phyloP scores from a whole-genome alignment of 2,329 filamentous ascomycete genomes.

The Fusarium penzigii region DNA sequence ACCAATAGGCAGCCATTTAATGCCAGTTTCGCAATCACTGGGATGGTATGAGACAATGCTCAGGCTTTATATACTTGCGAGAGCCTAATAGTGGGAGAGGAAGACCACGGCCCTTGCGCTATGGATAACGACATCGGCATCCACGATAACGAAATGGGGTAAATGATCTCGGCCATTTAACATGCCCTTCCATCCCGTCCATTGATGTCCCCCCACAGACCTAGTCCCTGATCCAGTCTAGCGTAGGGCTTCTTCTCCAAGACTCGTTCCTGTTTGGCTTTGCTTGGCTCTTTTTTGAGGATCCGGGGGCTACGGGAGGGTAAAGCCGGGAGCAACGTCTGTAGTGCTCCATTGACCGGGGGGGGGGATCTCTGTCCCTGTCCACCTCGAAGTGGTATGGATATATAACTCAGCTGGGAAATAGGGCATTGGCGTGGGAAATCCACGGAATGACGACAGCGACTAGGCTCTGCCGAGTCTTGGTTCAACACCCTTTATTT shows the following conservation, averaged over 20 bases:
- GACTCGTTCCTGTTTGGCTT: neutral
- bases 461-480: neutral
- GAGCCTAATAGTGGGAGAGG: constrained; percentile 1
- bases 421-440: neutral
- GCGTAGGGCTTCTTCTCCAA: neutral
- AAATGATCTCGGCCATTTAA: neutral
- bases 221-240: neutral
- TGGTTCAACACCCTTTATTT: neutral
- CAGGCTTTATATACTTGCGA: neutral
- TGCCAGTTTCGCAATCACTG: constrained; percentile 10
- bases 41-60: constrained; percentile 16
- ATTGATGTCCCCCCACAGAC: neutral
- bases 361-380: neutral
- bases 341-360: neutral
- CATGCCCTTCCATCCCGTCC: neutral
- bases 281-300: neutral
- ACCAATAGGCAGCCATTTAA: constrained; percentile 1
- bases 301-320: constrained; percentile 1
- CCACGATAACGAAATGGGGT: constrained; percentile 16
- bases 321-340: neutral
- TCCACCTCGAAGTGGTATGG: neutral
- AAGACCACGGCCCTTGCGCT: neutral
- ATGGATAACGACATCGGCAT: constrained; percentile 16
- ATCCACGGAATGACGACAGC: neutral
- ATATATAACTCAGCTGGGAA: neutral